Conservation (phyloP, 139 green algal species). For the Choricystis sp. region DNA sequence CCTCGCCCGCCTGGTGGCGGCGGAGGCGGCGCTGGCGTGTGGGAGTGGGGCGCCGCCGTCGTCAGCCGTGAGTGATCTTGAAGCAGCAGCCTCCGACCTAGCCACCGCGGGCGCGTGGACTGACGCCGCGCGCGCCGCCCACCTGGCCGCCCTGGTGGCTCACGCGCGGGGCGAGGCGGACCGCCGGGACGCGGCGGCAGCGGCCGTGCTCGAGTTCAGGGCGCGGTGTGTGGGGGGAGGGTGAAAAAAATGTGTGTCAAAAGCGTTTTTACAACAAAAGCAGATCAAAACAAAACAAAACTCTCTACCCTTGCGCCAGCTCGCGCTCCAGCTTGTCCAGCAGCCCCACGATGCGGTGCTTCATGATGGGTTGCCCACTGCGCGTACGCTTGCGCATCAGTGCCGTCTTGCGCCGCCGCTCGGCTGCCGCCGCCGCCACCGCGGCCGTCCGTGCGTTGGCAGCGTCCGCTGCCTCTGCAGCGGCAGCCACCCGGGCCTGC, state of each 20-base stretch:
- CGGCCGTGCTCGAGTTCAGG: not conserved
- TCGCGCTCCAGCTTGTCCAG: constrained; percentile 22
- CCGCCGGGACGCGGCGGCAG: not conserved
- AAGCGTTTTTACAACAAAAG: not conserved
- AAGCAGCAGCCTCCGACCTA: not conserved
- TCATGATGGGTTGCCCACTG: constrained; percentile 51
- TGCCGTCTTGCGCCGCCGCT: constrained; percentile 14
- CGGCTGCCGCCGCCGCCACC: constrained; percentile 1
- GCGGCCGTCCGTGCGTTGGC: not conserved
- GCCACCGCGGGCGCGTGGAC: not conserved
- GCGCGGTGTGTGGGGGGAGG: not conserved
- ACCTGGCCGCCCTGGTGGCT: not conserved
- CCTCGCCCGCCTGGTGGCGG: no score
- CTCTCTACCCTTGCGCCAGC: not conserved
- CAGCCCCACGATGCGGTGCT: constrained; percentile 36
- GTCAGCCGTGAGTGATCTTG: not conserved
- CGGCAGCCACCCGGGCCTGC: not conserved
- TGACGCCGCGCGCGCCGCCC: no score
- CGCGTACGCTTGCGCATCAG: constrained; percentile 28
- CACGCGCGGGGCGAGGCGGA: not conserved
- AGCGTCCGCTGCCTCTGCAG: not conserved
- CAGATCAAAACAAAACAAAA: not conserved
- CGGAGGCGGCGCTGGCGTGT: not conserved
- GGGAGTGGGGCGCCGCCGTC: no score
- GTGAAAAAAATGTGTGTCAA: no score